Evolutionary conservation across 1,139 yeast species (phyloP).

Genomic region (Suhomyces wounanorum): DNA sequence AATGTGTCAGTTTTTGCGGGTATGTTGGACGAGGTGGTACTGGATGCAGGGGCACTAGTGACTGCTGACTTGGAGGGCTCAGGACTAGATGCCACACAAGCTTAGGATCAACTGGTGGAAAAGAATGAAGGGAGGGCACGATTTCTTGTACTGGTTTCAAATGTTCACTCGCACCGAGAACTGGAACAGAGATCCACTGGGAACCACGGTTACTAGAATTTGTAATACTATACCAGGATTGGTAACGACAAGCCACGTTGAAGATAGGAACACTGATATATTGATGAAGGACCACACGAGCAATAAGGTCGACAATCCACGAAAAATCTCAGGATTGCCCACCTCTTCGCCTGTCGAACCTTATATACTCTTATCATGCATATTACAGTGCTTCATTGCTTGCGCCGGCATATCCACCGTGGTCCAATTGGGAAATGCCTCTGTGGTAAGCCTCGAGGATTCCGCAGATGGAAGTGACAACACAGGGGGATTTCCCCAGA

Average conservation of each 20-base stretch:
- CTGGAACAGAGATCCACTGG: background rate
- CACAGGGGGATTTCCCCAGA: background rate
- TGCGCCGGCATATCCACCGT: background rate
- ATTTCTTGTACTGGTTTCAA: background rate
- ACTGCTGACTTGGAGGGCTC: background rate
- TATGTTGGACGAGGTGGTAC: no score
- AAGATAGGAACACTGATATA: background rate
- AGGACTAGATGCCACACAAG: background rate
- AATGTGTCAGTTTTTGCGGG: no score
- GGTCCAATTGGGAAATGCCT: background rate
- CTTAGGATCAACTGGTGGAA: background rate
- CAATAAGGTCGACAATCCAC: background rate
- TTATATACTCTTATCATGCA: background rate
- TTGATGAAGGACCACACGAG: background rate
- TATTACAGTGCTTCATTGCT: constrained; percentile 1
- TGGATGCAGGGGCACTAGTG: background rate
- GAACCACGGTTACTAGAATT: background rate
- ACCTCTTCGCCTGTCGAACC: background rate
- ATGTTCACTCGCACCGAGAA: background rate
- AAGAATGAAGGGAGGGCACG: background rate
- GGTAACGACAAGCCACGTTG: background rate
- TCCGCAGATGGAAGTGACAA: background rate
- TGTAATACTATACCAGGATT: background rate
- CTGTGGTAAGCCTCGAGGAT: background rate
- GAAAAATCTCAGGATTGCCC: background rate